These are phyloP conservation scores for Dryadomyces sulphureus DNA, from an alignment of 2,329 filamentous ascomycete species.

Conservation along the genomic window DNA sequence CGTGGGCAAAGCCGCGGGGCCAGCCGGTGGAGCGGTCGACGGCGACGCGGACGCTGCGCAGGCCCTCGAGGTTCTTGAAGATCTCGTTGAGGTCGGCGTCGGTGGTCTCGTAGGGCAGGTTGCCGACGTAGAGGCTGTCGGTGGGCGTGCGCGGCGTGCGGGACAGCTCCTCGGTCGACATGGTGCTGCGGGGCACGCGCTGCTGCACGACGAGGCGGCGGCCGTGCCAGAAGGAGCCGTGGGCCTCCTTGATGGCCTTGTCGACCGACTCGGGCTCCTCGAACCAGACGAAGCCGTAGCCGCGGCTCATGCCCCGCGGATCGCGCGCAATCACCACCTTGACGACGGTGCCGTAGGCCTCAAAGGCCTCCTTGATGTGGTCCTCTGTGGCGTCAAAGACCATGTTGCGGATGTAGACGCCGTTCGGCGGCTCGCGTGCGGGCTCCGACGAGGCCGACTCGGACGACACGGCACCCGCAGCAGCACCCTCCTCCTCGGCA, in stretches of 20 bases:
- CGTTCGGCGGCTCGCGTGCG: constrained; percentile 11
- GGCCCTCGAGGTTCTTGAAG: constrained; percentile 55
- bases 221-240: constrained; percentile 24
- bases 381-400: constrained; percentile 21
- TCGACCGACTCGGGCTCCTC: constrained; percentile 10
- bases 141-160: constrained; percentile 11
- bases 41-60: constrained; percentile 65
- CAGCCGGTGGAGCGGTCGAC: constrained; percentile 70
- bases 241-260: constrained; percentile 15
- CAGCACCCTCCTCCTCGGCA: constrained; percentile 6
- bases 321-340: constrained; percentile 16
- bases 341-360: constrained; percentile 17
- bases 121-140: constrained; percentile 57
- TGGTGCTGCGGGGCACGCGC: constrained; percentile 5
- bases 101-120: constrained; percentile 74
- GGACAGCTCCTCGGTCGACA: no score
- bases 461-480: not conserved
- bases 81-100: constrained; percentile 69
- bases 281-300: constrained; percentile 21
- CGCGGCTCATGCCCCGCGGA: constrained; percentile 20
- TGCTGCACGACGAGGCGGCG: constrained; percentile 17
- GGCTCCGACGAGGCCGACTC: not conserved
- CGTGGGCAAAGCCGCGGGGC: constrained; percentile 72
- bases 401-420: constrained; percentile 20
- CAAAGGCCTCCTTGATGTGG: constrained; percentile 18